These are phyloP conservation scores for Taphrina communis DNA, from an alignment of 1,139 yeast genomes.

Conservation along the genomic window DNA sequence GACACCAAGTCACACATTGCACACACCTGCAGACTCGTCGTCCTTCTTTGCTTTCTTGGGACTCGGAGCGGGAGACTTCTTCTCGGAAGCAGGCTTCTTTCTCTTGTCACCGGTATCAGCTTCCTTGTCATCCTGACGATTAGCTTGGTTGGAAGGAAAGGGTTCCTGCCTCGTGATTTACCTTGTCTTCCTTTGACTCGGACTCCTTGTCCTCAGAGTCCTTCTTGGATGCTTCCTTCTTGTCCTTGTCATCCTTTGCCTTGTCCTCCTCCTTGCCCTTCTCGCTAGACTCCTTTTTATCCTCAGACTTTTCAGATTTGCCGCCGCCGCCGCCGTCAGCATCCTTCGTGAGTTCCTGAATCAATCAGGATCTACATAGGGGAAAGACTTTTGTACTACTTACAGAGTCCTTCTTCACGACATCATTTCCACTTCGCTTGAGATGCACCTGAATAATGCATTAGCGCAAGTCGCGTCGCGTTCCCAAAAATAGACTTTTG, in stretches of 20 bases:
- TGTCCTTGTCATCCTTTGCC: constrained; percentile 12
- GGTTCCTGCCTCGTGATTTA: neutral
- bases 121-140: constrained; percentile 2
- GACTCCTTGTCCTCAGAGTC: constrained; percentile 19
- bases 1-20: too few species aligned
- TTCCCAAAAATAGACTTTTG: neutral
- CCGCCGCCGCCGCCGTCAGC: constrained; percentile 26
- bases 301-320: constrained; percentile 3
- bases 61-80: constrained; percentile 16
- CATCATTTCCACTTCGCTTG: constrained; percentile 38
- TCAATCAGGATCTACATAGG: neutral
- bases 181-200: constrained; percentile 11
- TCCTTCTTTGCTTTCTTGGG: constrained; percentile 28
- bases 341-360: constrained; percentile 37
- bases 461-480: constrained; percentile 13
- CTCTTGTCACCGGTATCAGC: constrained; percentile 28
- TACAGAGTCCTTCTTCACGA: constrained; percentile 38
- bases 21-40: constrained; percentile 9
- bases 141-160: neutral
- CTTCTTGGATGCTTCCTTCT: constrained; percentile 8
- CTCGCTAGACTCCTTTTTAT: constrained; percentile 8
- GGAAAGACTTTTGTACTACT: neutral
- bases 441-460: constrained; percentile 29
- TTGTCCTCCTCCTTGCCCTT: constrained; percentile 17
- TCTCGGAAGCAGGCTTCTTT: constrained; percentile 24